Conservation (phyloP, 1,139 yeast species). For the Candida sanyaensis region DNA sequence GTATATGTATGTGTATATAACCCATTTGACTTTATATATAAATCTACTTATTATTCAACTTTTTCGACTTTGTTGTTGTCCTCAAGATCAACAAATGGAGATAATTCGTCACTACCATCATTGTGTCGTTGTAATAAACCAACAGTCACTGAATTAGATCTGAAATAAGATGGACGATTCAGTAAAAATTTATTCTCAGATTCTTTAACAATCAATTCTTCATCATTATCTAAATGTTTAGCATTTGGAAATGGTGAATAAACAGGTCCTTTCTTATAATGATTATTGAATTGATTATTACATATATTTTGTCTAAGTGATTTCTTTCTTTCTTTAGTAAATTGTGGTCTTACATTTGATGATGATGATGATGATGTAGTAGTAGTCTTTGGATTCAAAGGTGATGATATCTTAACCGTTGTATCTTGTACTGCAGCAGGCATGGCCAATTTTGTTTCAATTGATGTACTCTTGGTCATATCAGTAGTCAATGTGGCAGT, state of each 20-base stretch:
- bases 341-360: background rate
- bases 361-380: background rate
- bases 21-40: background rate
- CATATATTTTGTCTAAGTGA: constrained; percentile 14
- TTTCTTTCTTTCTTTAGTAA: background rate
- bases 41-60: background rate
- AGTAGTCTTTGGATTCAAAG: constrained; percentile 3
- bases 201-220: constrained; percentile 26
- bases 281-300: constrained; percentile 40
- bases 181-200: constrained; percentile 20
- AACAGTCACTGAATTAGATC: constrained; percentile 46
- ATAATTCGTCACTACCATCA: background rate
- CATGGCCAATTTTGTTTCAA: constrained; percentile 1
- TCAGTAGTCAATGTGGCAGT: constrained; percentile 22
- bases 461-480: background rate
- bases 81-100: background rate
- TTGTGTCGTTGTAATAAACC: constrained; percentile 33
- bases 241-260: constrained; percentile 42
- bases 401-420: constrained; percentile 2
- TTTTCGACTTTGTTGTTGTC: background rate
- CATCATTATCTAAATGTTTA: constrained; percentile 39
- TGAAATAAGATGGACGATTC: constrained; percentile 29
- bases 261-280: constrained; percentile 46
- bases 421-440: background rate
- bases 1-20: too few species aligned